Conservation (phyloP, 2,329 filamentous ascomycete species). For the Penicillium digitatum region DNA sequence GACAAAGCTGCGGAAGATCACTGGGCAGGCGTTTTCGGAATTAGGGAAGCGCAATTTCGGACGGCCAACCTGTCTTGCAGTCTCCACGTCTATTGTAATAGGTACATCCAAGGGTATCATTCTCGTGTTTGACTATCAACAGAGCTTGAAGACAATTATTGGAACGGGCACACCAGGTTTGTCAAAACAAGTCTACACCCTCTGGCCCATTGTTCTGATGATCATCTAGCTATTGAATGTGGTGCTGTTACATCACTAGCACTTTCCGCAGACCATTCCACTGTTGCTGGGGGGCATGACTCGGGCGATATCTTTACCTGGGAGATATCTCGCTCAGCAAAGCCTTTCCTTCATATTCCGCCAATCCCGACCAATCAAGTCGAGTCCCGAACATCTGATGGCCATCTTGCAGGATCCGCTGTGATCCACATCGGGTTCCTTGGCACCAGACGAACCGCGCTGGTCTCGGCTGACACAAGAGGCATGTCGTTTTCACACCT, state of each 20-base stretch:
- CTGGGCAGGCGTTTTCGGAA: constrained; percentile 86
- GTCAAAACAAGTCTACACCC: constrained; percentile 17
- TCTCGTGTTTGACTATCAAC: constrained; percentile 94
- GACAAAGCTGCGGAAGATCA: constrained; percentile 88
- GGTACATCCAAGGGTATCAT: constrained; percentile 94
- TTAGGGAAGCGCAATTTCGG: constrained; percentile 89
- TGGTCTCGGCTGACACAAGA: constrained; percentile 89
- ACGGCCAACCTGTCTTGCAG: constrained; percentile 78
- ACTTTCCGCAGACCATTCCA: constrained; percentile 89
- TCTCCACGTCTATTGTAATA: constrained; percentile 82
- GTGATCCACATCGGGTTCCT: constrained; percentile 93
- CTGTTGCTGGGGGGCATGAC: constrained; percentile 82
- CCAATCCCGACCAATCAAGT: constrained; percentile 65
- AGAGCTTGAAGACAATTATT: constrained; percentile 89
- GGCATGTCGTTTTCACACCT: constrained; percentile 99
- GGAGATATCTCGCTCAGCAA: constrained; percentile 78
- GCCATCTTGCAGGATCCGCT: constrained; percentile 72
- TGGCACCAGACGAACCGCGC: constrained; percentile 84
- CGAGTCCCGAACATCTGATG: constrained; percentile 67
- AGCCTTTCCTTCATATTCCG: constrained; percentile 83
- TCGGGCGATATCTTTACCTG: constrained; percentile 94
- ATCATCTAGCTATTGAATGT: constrained; percentile 70
- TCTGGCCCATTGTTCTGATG: constrained; percentile 3
- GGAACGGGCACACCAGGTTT: constrained; percentile 85
- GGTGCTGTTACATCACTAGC: constrained; percentile 83